A percentile compares a stretch with the other conserved stretches of the same genome.
Evolutionary conservation across 2,329 filamentous ascomycete species (phyloP).

Genomic region (Botrytis deweyae): DNA sequence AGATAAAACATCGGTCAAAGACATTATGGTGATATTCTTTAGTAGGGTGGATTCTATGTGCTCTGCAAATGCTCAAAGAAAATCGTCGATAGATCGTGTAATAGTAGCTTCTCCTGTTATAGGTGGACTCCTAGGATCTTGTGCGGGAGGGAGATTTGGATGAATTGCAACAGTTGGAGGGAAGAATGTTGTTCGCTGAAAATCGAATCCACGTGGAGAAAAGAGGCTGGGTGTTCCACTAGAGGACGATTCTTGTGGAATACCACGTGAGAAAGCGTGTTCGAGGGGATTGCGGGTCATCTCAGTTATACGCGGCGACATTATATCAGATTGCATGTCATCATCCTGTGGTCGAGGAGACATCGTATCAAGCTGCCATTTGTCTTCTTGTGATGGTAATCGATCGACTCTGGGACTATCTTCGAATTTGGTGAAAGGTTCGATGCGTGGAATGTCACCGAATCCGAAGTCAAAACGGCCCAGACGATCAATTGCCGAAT

Average conservation of each 20-base stretch:
- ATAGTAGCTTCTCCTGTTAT: constrained; percentile 74
- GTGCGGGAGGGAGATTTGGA: constrained; percentile 35
- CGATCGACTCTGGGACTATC: constrained; percentile 8
- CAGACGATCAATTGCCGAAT: constrained; percentile 28
- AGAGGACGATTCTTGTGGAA: constrained; percentile 27
- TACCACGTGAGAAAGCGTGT: constrained; percentile 29
- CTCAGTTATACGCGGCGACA: constrained; percentile 38
- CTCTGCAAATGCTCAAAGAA: constrained; percentile 53
- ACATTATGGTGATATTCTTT: constrained; percentile 20
- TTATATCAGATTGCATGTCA: constrained; percentile 34
- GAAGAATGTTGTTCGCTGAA: constrained; percentile 67
- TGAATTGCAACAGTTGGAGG: constrained; percentile 43
- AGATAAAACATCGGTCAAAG: constrained; percentile 19
- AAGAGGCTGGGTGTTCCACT: constrained; percentile 43
- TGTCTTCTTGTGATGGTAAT: constrained; percentile 7
- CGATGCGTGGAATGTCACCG: constrained; percentile 19
- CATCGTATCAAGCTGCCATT: constrained; percentile 2
- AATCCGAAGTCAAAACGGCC: constrained; percentile 38
- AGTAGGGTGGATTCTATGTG: constrained; percentile 17
- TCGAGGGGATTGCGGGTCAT: constrained; percentile 38
- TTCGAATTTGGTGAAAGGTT: constrained; percentile 9
- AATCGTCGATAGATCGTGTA: constrained; percentile 73
- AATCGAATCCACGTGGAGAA: constrained; percentile 70
- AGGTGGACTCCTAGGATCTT: constrained; percentile 73
- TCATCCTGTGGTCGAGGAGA: constrained; percentile 24